A percentile compares a stretch with the other conserved stretches of the same genome.
These are phyloP conservation scores for Xylaria telfairii DNA, from an alignment of 495 filamentous ascomycete genomes.

Conservation along the genomic window DNA sequence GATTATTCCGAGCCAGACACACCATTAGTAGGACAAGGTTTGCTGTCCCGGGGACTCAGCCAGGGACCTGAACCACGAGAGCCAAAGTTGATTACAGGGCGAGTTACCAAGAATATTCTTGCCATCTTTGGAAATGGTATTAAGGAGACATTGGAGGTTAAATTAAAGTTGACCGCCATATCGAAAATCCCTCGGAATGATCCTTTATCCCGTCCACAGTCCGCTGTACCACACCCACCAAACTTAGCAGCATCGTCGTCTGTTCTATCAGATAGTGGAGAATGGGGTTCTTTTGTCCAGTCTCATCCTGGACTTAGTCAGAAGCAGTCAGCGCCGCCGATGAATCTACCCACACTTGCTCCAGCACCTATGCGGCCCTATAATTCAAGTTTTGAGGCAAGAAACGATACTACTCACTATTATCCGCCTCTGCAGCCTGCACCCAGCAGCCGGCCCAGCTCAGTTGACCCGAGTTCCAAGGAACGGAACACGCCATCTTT, in stretches of 20 bases:
- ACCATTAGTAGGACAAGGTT: constrained; percentile 92
- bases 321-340: constrained; percentile 19
- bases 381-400: constrained; percentile 28
- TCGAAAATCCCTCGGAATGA: constrained; percentile 69
- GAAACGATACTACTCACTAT: constrained; percentile 15
- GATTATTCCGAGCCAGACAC: constrained; percentile 95
- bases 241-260: constrained; percentile 31
- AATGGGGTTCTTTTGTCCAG: constrained; percentile 59
- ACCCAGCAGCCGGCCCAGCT: constrained; percentile 30
- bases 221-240: constrained; percentile 31
- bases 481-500: constrained; percentile 19
- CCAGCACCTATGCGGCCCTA: constrained; percentile 33
- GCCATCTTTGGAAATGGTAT: constrained; percentile 82
- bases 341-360: constrained; percentile 25
- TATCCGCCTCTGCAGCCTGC: constrained; percentile 22
- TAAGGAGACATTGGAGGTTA: constrained; percentile 93
- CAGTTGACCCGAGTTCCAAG: constrained; percentile 28
- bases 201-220: constrained; percentile 52
- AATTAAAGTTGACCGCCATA: constrained; percentile 83
- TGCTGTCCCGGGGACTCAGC: constrained; percentile 85
- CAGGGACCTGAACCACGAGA: constrained; percentile 59
- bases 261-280: constrained; percentile 44
- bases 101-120: constrained; percentile 83
- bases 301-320: constrained; percentile 47
- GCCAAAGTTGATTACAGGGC: constrained; percentile 84